Evolutionary conservation across 805 yeast genomes (phyloP), one percentile per base, ranked within the genome.

Genomic region (Kodamaea laetipori): DNA sequence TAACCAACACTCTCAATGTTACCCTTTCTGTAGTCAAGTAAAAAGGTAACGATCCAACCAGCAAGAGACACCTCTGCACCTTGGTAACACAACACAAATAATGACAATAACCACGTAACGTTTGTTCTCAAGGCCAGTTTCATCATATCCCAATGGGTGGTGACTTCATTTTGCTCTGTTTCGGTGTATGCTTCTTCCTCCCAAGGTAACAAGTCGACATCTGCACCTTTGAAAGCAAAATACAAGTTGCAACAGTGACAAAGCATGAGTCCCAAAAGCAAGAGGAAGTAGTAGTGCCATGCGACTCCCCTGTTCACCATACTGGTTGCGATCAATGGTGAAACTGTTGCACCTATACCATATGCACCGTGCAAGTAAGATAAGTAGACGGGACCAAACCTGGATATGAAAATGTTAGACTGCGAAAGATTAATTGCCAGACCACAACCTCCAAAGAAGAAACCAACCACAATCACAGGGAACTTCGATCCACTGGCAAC

Each of bases 41-140:
- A 61, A 53, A 75, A 85, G 2, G 88, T 79, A 37, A 80, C 80
- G 13, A 80, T 65, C 90, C 90, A 84, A 2, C 88, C 83, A 1
- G 84, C 89, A 46, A 84, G 63, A 1, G 84, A 64, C 19, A 84
- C 82, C 57, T 84, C 90, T 2, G 80, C 76, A 5, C 90, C 92
- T 51, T 82, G 77, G 54, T 85, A 84, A 39, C 78, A 69, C 51
- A 84, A 76, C 18, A 82, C 66, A 52, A 76, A 80, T 1, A 70
- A 50, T 4, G 89, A 70, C 48, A 81, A 61, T 2, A 75, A 50
- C 71, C 84, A 66, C 1, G 80, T 67, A 52, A 61, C 41, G 44
- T 62, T 46, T 59, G 69, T 54, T 53, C 58, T 64, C 36, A 78
- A 49, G 1, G 81, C 76, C 5, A 61, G 52, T 6, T 53, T 49